Conservation (phyloP, 2,329 filamentous ascomycete genomes). For the Pseudogymnoascus sp. region DNA sequence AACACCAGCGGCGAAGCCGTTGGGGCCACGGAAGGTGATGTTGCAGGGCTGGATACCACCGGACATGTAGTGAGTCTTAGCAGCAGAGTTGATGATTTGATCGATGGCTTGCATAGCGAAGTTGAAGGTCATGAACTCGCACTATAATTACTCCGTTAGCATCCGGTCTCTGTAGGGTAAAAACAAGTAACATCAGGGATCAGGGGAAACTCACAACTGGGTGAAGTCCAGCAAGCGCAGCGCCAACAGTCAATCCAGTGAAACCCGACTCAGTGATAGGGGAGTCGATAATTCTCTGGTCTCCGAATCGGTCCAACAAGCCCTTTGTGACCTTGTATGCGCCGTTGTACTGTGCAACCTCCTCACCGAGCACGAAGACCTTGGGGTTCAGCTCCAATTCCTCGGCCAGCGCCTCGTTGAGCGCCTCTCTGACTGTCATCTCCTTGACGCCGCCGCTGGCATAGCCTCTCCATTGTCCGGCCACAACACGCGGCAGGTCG, state of each 20-base stretch:
- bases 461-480: constrained; percentile 27
- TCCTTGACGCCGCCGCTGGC: constrained; percentile 61
- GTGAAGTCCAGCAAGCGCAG: constrained; percentile 87
- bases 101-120: constrained; percentile 99
- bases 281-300: constrained; percentile 94
- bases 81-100: constrained; percentile 97
- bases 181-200: neutral
- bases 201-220: constrained; percentile 64
- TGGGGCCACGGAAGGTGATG: constrained; percentile 98
- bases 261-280: constrained; percentile 98
- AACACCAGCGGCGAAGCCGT: constrained; percentile 94
- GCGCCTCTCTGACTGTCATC: constrained; percentile 91
- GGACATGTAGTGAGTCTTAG: constrained; percentile 99
- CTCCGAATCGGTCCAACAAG: constrained; percentile 90
- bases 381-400: constrained; percentile 92
- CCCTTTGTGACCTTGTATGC: constrained; percentile 99
- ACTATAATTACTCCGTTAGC: constrained; percentile 41
- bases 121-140: constrained; percentile 99
- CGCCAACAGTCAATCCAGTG: constrained; percentile 84
- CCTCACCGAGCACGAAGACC: constrained; percentile 93
- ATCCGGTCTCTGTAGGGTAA: neutral
- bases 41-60: constrained; percentile 99
- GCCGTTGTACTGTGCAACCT: constrained; percentile 99
- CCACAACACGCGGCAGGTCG: constrained; percentile 24
- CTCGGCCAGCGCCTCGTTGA: constrained; percentile 96